These are phyloP conservation scores for Ophiostoma montium DNA, from an alignment of 2,329 filamentous ascomycete genomes.

Conservation along the genomic window DNA sequence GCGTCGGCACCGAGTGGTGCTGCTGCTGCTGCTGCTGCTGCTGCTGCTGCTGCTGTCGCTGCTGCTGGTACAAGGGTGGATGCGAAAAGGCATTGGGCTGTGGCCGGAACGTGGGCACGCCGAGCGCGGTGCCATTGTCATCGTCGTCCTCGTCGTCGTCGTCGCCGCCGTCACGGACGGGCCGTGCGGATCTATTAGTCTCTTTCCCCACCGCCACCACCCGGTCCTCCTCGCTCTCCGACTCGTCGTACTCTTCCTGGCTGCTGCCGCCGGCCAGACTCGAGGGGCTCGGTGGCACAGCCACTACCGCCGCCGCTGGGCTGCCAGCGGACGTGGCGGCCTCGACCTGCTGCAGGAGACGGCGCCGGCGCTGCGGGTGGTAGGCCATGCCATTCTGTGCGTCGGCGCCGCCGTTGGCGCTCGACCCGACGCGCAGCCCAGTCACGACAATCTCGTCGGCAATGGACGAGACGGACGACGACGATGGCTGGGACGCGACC, in stretches of 20 bases:
- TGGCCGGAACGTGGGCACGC: constrained; percentile 55
- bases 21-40: constrained; percentile 23
- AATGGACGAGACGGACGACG: constrained; percentile 77
- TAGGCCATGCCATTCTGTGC: constrained; percentile 29
- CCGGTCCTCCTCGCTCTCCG: constrained; percentile 75
- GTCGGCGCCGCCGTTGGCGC: constrained; percentile 24
- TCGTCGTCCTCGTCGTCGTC: constrained; percentile 41
- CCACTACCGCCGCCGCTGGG: constrained; percentile 19
- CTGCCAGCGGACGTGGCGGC: constrained; percentile 19
- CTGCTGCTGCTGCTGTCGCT: constrained; percentile 16
- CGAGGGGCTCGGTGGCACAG: constrained; percentile 14
- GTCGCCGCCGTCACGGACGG: constrained; percentile 23
- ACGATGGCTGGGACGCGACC: constrained; percentile 81
- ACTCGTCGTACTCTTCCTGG: constrained; percentile 90
- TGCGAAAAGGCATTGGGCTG: constrained; percentile 90
- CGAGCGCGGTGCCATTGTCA: constrained; percentile 73
- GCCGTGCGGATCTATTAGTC: no score
- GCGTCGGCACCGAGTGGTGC: constrained; percentile 24
- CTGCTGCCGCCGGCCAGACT: constrained; percentile 46
- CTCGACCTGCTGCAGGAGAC: constrained; percentile 25
- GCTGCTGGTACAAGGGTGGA: constrained; percentile 45
- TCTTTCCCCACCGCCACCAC: no score
- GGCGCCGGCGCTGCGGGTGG: constrained; percentile 47
- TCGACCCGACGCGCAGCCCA: constrained; percentile 60
- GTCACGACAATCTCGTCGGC: constrained; percentile 84